Evolutionary conservation across 805 yeast genomes (phyloP), one percentile per base, ranked within the genome.

Genomic region (Candida cerambycidarum): DNA sequence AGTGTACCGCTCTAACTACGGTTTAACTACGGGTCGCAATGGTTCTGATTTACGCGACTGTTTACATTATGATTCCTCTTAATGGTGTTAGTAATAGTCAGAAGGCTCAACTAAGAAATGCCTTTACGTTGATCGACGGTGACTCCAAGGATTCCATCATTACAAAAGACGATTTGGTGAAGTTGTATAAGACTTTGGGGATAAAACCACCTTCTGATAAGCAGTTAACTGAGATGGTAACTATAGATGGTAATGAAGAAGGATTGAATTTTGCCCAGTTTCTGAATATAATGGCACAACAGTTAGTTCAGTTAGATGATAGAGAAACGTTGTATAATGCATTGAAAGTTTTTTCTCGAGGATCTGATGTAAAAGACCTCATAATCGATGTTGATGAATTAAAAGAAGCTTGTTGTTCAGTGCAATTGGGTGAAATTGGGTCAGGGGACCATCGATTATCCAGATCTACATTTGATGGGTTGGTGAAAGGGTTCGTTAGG

Each of bases 61-160:
- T 32, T 39, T 31, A 32, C 38, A 15, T 19, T 23, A 31, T 32
- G 42, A 27, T 39, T 14, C 35, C 65, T 1, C 53, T 68, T n/a
- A 63, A 63, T 41, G 53, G 66, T 4, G 73, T 88, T 14, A 72
- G 82, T 4, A 75, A 78, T 41, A 80, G 73, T 25, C 88, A 86
- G 55, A 79, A 87, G 18, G 68, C 78, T 12, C 83, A 77, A 49
- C 69, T 85, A 43, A 74, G 86, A 43, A 85, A 86, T 51, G 81
- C 93, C 1, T 90, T 89, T 60, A 80, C 86, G 21, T 61, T 87
- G 52, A 78, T 90, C 6, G 97, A 90, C 56, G 84, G 84, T 28
- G 92, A 90, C 30, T 62, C 72, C 47, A 80, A 83, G 18, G 95
- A 89, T 54, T 88, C 89, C 1, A 56, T 61, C 4, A 79, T 86